Percentiles rank a stretch among this genome's conserved stretches.
Evolutionary conservation across 2,329 filamentous ascomycete genomes (phyloP).

Genomic region (Chlorencoelia australis): DNA sequence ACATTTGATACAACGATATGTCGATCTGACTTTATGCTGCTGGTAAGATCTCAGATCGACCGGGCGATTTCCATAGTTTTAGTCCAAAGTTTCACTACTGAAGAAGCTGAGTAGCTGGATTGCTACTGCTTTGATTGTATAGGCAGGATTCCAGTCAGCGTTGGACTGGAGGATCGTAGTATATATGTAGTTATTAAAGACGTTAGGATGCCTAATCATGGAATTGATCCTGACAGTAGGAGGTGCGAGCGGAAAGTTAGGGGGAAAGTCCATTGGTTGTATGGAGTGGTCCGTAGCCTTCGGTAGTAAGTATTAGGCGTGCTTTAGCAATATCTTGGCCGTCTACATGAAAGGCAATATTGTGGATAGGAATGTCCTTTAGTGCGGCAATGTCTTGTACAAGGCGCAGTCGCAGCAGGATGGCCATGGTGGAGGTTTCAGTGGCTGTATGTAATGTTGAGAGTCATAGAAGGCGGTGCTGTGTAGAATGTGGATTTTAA

Average conservation of each 20-base stretch:
- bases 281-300: constrained; percentile 32
- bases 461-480: too few species aligned
- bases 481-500: too few species aligned
- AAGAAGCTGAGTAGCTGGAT: constrained; percentile 45
- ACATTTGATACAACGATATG: too few species aligned
- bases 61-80: constrained; percentile 22
- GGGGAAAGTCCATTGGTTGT: constrained; percentile 31
- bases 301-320: constrained; percentile 36
- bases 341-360: constrained; percentile 32
- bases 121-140: constrained; percentile 38
- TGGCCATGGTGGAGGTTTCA: neutral
- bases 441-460: too few species aligned
- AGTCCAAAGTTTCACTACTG: constrained; percentile 36
- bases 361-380: constrained; percentile 35
- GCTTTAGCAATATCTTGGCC: constrained; percentile 29
- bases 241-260: constrained; percentile 31
- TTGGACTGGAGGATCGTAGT: constrained; percentile 35
- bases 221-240: constrained; percentile 34
- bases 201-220: constrained; percentile 34
- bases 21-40: too few species aligned
- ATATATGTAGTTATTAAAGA: constrained; percentile 36
- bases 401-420: constrained; percentile 22
- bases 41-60: too few species aligned
- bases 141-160: constrained; percentile 38
- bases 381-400: constrained; percentile 38